Evolutionary conservation across 1,284 basidiomycete species (phyloP).

Genomic region (Anthracocystis setariae): DNA sequence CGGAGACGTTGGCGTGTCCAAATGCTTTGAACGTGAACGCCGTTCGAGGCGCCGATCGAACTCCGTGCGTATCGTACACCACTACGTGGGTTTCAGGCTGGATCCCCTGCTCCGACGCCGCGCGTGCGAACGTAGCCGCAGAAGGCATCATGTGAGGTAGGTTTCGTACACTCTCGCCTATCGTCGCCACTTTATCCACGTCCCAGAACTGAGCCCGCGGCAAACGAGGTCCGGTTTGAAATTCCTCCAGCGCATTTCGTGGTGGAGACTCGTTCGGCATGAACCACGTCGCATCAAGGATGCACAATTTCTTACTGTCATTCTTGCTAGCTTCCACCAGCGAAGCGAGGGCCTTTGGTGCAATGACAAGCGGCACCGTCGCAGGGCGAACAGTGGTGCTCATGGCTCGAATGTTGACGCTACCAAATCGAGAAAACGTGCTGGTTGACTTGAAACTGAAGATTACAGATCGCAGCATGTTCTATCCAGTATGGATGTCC

Average conservation of each 20-base stretch:
- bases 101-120: constrained; percentile 83
- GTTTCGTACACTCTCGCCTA: constrained; percentile 50
- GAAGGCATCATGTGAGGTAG: constrained; percentile 94
- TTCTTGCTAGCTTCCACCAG: constrained; percentile 23
- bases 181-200: constrained; percentile 75
- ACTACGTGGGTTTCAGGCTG: constrained; percentile 81
- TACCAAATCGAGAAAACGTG: constrained; percentile 8
- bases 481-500: too few relatives aligned
- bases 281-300: constrained; percentile 81
- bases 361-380: constrained; percentile 43
- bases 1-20: constrained; percentile 58
- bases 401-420: constrained; percentile 23
- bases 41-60: constrained; percentile 54
- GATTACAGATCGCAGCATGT: too few relatives aligned
- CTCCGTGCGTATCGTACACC: constrained; percentile 74
- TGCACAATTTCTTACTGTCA: constrained; percentile 29
- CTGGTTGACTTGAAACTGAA: background rate
- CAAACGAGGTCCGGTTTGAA: constrained; percentile 74
- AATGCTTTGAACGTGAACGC: constrained; percentile 63
- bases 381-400: constrained; percentile 30
- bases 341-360: constrained; percentile 41
- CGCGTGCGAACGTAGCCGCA: constrained; percentile 77
- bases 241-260: constrained; percentile 76
- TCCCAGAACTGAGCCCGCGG: constrained; percentile 82
- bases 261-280: constrained; percentile 80